phyloP scores from a whole-genome alignment of 2,329 filamentous ascomycete species.

The Aureobasidium uvarum region DNA sequence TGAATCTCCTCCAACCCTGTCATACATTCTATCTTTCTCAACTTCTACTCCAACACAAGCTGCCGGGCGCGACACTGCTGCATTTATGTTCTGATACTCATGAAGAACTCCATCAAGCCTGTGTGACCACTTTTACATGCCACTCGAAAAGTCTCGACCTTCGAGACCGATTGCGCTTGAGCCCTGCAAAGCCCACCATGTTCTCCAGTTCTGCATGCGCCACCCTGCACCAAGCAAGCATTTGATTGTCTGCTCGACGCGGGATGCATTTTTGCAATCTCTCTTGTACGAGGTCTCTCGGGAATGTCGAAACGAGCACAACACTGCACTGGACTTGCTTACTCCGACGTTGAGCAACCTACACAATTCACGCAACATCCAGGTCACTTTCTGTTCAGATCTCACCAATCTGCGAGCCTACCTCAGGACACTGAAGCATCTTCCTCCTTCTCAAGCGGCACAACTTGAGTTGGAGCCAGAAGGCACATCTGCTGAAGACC shows the following conservation, averaged over 20 bases:
- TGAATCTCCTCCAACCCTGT: conserved; percentile 16
- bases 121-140: conserved; percentile 1
- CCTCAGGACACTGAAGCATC: conserved; percentile 49
- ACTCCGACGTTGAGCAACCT: conserved; percentile 67
- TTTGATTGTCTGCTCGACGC: conserved; percentile 68
- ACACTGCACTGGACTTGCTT: conserved; percentile 47
- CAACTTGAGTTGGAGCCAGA: neutral
- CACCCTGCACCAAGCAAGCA: conserved; percentile 59
- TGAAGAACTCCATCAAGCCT: neutral
- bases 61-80: neutral
- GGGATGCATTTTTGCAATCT: conserved; percentile 62
- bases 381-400: conserved; percentile 69
- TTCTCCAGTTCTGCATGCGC: conserved; percentile 64
- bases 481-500: neutral
- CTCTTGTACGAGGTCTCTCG: conserved; percentile 41
- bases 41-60: neutral
- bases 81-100: neutral
- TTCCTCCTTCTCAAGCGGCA: neutral
- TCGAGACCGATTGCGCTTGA: conserved; percentile 42
- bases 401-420: conserved; percentile 75
- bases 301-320: conserved; percentile 7
- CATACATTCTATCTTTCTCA: neutral
- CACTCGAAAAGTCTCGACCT: neutral
- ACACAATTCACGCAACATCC: conserved; percentile 65
- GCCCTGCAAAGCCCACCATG: conserved; percentile 43